phyloP scores from a whole-genome alignment of 2,329 filamentous ascomycete species.

The Xylaria sp. region DNA sequence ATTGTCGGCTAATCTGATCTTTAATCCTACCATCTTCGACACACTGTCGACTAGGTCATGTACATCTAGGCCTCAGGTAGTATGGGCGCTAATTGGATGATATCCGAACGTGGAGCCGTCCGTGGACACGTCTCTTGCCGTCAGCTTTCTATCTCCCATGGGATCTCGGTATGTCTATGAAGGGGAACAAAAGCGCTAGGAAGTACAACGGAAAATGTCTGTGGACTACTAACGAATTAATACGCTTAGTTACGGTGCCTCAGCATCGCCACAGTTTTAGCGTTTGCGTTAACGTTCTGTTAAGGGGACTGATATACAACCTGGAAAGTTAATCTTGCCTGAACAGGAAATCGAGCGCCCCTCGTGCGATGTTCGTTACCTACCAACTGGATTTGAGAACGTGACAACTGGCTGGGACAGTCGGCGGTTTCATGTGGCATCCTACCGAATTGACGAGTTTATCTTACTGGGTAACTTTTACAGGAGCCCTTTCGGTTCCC shows the following conservation, averaged over 20 bases:
- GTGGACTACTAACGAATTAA: too few relatives aligned
- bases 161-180: background rate
- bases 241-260: too few relatives aligned
- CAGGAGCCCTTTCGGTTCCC: slow-evolving; percentile 1
- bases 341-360: slow-evolving; percentile 22
- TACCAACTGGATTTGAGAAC: slow-evolving; percentile 4
- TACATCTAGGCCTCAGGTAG: too few relatives aligned
- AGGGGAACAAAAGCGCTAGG: too few relatives aligned
- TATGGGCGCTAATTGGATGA: background rate
- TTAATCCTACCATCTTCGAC: too few relatives aligned
- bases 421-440: slow-evolving; percentile 33
- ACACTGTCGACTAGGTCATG: too few relatives aligned
- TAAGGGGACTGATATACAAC: background rate
- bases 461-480: background rate
- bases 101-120: too few relatives aligned
- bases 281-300: background rate
- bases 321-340: slow-evolving; percentile 4
- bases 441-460: slow-evolving; percentile 5
- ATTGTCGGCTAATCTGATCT: too few relatives aligned
- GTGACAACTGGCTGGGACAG: slow-evolving; percentile 8
- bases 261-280: background rate
- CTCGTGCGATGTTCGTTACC: slow-evolving; percentile 29
- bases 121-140: too few relatives aligned
- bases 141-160: background rate
- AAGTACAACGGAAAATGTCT: too few relatives aligned